These are phyloP conservation scores for Globisporangium ultimum DNA, from an alignment of 352 stramenopile species.

Conservation along the genomic window DNA sequence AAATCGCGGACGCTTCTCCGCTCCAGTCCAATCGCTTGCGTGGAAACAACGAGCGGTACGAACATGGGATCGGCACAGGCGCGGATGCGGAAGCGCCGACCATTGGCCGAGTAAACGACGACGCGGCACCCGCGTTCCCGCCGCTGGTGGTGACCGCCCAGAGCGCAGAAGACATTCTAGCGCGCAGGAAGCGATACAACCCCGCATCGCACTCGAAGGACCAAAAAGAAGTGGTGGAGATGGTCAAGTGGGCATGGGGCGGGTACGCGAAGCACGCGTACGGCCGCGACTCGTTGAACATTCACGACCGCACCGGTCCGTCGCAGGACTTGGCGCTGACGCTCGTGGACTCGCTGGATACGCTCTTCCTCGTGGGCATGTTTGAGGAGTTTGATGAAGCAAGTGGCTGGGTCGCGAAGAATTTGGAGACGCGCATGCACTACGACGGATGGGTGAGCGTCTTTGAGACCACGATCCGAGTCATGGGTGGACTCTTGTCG, in stretches of 20 bases:
- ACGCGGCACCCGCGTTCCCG: constrained; percentile 11
- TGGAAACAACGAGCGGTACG: not conserved
- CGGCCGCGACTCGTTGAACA: constrained; percentile 68
- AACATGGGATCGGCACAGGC: constrained; percentile 1
- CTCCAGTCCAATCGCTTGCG: too few species aligned
- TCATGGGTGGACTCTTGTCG: constrained; percentile 69
- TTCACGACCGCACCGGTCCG: constrained; percentile 48
- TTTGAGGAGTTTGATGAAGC: constrained; percentile 76
- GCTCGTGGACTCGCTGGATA: constrained; percentile 77
- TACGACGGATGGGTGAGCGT: constrained; percentile 34
- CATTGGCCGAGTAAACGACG: too few species aligned
- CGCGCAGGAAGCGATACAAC: constrained; percentile 39
- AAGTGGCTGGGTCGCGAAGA: constrained; percentile 54
- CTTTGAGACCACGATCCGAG: constrained; percentile 81
- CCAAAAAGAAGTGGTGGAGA: constrained; percentile 54
- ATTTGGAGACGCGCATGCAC: constrained; percentile 63
- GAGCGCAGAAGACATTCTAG: constrained; percentile 27
- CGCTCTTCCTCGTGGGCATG: constrained; percentile 70
- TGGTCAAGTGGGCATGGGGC: constrained; percentile 80
- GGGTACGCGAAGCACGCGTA: constrained; percentile 72
- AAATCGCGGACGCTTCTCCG: not conserved
- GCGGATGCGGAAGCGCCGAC: not conserved
- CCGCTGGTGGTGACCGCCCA: constrained; percentile 21
- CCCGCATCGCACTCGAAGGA: constrained; percentile 47
- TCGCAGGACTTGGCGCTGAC: constrained; percentile 77